Evolutionary conservation across 2,329 filamentous ascomycete genomes (phyloP).

Genomic region (Ceratocystis lukuohia): DNA sequence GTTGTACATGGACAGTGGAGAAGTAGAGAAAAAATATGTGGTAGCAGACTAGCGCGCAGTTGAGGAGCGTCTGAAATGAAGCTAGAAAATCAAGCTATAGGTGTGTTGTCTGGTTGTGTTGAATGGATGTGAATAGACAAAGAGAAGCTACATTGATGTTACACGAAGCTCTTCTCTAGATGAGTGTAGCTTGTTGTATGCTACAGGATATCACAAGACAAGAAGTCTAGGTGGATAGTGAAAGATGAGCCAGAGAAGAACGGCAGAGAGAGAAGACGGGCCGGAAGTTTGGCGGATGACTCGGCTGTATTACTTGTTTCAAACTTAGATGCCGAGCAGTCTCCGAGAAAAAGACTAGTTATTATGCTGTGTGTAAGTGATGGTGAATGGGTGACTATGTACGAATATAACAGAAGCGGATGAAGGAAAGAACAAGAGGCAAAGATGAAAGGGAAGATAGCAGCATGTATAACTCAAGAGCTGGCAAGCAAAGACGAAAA

Average conservation of each 20-base stretch:
- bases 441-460: neutral
- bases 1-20: neutral
- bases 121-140: neutral
- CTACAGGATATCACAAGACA: neutral
- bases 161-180: neutral
- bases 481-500: neutral
- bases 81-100: neutral
- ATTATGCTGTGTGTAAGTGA: neutral
- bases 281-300: neutral
- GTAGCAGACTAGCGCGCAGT: slow-evolving; percentile 4
- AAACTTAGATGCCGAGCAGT: neutral
- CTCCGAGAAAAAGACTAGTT: neutral
- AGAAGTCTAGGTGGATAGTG: neutral
- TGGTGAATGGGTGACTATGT: neutral
- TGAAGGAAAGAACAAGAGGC: neutral
- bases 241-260: neutral
- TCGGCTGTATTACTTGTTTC: neutral
- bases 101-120: neutral
- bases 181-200: neutral
- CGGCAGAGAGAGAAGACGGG: neutral
- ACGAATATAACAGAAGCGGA: neutral
- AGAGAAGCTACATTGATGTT: neutral
- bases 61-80: neutral
- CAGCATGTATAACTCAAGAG: neutral
- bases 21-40: neutral